A percentile compares a stretch with the other conserved stretches of the same genome.
These are phyloP conservation scores for Trifolium dubium DNA, from an alignment of 306 rosid genomes.

Conservation along the genomic window DNA sequence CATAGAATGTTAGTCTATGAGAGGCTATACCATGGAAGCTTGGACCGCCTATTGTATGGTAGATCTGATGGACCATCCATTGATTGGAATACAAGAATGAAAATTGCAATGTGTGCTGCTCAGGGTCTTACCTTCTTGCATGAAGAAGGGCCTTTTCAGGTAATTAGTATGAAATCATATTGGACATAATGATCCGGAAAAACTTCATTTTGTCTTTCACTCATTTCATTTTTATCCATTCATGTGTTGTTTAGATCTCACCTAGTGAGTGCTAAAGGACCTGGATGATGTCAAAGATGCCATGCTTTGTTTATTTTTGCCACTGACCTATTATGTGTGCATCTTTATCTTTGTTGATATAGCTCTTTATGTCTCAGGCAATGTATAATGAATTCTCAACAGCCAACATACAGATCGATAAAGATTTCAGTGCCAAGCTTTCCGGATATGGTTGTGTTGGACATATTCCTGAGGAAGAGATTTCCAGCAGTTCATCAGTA, in stretches of 20 bases:
- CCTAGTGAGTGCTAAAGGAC: constrained; percentile 12
- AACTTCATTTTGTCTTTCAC: not conserved
- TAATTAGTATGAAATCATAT: constrained; percentile 37
- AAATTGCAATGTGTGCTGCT: constrained; percentile 90
- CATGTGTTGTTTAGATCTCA: not conserved
- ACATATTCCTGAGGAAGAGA: constrained; percentile 86
- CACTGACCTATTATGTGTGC: not conserved
- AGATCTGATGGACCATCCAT: constrained; percentile 92
- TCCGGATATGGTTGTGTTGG: constrained; percentile 98
- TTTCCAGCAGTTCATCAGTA: constrained; percentile 77
- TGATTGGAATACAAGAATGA: constrained; percentile 98
- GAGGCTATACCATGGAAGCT: constrained; percentile 91
- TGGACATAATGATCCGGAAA: constrained; percentile 8
- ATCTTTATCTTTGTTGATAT: constrained; percentile 41
- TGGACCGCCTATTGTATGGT: constrained; percentile 81
- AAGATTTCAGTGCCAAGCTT: constrained; percentile 99
- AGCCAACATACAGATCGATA: constrained; percentile 91
- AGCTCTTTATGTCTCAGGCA: constrained; percentile 64
- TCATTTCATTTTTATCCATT: constrained; percentile 14
- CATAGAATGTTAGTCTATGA: constrained; percentile 87
- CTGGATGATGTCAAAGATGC: not conserved
- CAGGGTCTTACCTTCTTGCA: constrained; percentile 98
- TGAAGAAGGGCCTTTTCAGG: constrained; percentile 99
- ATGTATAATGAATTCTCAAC: constrained; percentile 98
- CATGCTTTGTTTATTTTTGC: constrained; percentile 5